phyloP scores from a whole-genome alignment of 805 yeast genomes.

The Candida koratica region DNA sequence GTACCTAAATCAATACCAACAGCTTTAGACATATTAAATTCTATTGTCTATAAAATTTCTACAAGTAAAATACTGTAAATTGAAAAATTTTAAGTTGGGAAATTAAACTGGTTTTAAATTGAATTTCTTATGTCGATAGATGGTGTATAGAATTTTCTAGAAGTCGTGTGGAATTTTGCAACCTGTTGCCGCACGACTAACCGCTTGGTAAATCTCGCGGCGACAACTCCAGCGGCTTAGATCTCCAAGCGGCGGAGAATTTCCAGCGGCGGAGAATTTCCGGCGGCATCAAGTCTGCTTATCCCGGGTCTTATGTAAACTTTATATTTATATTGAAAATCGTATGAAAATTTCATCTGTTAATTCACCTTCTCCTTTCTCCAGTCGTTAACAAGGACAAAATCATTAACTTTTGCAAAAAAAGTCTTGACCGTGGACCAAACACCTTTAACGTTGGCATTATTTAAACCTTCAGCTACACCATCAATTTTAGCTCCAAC shows the following conservation, averaged over 20 bases:
- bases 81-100: conserved; percentile 7
- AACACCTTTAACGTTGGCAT: conserved; percentile 33
- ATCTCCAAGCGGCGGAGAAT: too few species aligned
- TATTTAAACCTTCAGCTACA: conserved; percentile 23
- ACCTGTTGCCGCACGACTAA: conserved; percentile 3
- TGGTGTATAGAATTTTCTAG: conserved; percentile 7
- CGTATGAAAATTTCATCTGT: too few species aligned
- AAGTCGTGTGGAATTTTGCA: conserved; percentile 7
- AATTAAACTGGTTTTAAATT: conserved; percentile 6
- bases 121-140: conserved; percentile 6
- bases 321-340: too few species aligned
- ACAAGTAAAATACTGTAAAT: conserved; percentile 4
- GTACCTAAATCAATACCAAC: conserved; percentile 94
- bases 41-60: conserved; percentile 6
- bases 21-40: conserved; percentile 45
- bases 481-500: conserved; percentile 53
- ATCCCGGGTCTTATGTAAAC: too few species aligned
- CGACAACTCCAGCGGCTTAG: too few species aligned
- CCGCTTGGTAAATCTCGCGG: too few species aligned
- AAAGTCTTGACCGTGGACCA: conserved; percentile 35
- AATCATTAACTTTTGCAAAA: conserved; percentile 26
- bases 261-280: conserved; percentile 1
- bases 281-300: too few species aligned
- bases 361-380: conserved; percentile 30
- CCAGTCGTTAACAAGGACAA: conserved; percentile 33